phyloP scores from a whole-genome alignment of 176 grass and related monocot genomes.

The Triticum turgidum region DNA sequence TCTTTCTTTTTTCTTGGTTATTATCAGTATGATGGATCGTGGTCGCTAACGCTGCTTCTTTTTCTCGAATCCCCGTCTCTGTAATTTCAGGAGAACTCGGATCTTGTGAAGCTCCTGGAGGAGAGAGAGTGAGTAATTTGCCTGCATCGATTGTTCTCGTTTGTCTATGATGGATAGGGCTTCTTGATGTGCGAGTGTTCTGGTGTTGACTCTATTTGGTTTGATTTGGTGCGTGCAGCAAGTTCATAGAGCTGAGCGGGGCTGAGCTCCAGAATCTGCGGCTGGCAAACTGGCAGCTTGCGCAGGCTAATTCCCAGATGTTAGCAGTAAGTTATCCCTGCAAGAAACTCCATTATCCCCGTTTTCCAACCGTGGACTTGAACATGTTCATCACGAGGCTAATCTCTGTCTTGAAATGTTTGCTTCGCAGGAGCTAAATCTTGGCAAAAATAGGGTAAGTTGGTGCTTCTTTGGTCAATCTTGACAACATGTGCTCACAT shows the following conservation, averaged over 20 bases:
- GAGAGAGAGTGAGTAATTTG: conserved; percentile 41
- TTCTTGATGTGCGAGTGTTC: background rate
- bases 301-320: conserved; percentile 46
- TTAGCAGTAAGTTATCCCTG: conserved; percentile 24
- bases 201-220: background rate
- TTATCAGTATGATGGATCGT: background rate
- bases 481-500: background rate
- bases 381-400: background rate
- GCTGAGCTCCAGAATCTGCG: conserved; percentile 50
- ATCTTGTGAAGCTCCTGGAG: conserved; percentile 39
- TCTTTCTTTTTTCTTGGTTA: background rate
- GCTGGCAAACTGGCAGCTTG: conserved; percentile 52
- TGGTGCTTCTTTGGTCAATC: background rate
- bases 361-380: background rate
- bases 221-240: conserved; percentile 31
- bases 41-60: background rate
- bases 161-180: background rate
- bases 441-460: conserved; percentile 51
- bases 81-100: conserved; percentile 42
- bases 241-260: conserved; percentile 32
- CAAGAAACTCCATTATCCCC: background rate
- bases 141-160: background rate
- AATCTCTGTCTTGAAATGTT: background rate
- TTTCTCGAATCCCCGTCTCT: background rate
- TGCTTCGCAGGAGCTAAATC: conserved; percentile 51